A percentile compares a stretch with the other conserved stretches of the same genome.
Conservation (phyloP, 345 rosid species). For the Ceriops tagal region DNA sequence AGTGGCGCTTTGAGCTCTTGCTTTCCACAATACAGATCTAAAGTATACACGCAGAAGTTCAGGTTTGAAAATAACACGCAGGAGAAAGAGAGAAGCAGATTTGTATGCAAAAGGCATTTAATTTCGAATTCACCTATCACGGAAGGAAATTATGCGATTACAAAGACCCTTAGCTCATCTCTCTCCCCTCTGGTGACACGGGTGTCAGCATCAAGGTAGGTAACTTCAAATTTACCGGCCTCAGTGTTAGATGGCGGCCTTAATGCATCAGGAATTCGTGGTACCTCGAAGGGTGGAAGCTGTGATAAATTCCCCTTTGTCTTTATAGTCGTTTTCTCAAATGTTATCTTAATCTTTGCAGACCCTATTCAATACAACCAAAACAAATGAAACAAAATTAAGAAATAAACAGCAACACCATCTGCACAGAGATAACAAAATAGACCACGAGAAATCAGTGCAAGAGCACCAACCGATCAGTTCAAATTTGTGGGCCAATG, state of each 20-base stretch:
- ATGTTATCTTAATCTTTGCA: slow-evolving; percentile 67
- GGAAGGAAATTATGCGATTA: slow-evolving; percentile 33
- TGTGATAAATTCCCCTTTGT: slow-evolving; percentile 65
- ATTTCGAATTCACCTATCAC: slow-evolving; percentile 3
- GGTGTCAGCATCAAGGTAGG: slow-evolving; percentile 56
- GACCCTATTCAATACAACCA: slow-evolving; percentile 43
- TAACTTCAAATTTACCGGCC: slow-evolving; percentile 80
- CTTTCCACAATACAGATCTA: no score
- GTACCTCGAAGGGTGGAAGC: slow-evolving; percentile 71
- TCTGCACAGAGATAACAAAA: neutral
- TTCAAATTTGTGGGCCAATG: slow-evolving; percentile 89
- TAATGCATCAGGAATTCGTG: slow-evolving; percentile 65
- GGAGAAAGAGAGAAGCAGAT: no score
- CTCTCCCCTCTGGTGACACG: slow-evolving; percentile 89
- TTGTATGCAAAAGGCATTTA: neutral
- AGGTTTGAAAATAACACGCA: no score
- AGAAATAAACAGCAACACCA: neutral
- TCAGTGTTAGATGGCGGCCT: slow-evolving; percentile 61
- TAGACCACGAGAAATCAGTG: neutral
- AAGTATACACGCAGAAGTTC: no score
- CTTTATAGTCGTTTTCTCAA: slow-evolving; percentile 78
- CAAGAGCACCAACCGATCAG: slow-evolving; percentile 47
- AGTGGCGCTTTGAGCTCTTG: no score
- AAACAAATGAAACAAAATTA: neutral
- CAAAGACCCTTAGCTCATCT: slow-evolving; percentile 80